A percentile compares a stretch with the other conserved stretches of the same genome.
phyloP scores from a whole-genome alignment of 169 alveolate genomes.

The Neospora caninum region DNA sequence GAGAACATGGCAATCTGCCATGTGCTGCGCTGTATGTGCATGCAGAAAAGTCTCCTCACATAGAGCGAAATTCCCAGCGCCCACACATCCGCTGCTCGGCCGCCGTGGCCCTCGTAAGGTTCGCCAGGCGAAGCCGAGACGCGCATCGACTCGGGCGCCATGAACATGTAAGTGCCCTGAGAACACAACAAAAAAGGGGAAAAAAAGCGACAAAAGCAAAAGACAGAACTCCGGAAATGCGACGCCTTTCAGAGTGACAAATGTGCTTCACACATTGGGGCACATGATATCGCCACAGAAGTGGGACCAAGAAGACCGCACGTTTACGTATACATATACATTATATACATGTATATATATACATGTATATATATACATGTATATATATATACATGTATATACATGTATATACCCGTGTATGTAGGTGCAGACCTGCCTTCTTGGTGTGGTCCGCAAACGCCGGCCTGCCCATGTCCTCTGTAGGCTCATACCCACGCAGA shows the following conservation, averaged over 20 bases:
- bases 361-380: not conserved
- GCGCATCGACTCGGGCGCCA: conserved; percentile 83
- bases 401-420: not conserved
- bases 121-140: conserved; percentile 67
- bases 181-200: conserved; percentile 28
- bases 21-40: too few species aligned
- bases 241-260: too few species aligned
- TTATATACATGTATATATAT: not conserved
- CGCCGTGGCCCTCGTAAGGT: conserved; percentile 77
- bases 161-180: conserved; percentile 82
- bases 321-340: not conserved
- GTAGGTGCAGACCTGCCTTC: not conserved
- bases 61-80: conserved; percentile 81
- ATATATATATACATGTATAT: not conserved
- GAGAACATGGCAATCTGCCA: too few species aligned
- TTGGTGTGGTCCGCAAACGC: too few species aligned
- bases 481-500: too few species aligned
- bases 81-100: conserved; percentile 87
- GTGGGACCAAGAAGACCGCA: too few species aligned
- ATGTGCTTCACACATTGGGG: too few species aligned
- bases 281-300: too few species aligned
- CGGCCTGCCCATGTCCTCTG: too few species aligned
- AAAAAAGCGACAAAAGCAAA: not conserved
- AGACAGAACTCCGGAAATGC: too few species aligned
- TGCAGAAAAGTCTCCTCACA: not conserved